A percentile compares a stretch with the other conserved stretches of the same genome.
phyloP scores from a whole-genome alignment of 2,329 filamentous ascomycete genomes.

The Colletotrichum truncatum region DNA sequence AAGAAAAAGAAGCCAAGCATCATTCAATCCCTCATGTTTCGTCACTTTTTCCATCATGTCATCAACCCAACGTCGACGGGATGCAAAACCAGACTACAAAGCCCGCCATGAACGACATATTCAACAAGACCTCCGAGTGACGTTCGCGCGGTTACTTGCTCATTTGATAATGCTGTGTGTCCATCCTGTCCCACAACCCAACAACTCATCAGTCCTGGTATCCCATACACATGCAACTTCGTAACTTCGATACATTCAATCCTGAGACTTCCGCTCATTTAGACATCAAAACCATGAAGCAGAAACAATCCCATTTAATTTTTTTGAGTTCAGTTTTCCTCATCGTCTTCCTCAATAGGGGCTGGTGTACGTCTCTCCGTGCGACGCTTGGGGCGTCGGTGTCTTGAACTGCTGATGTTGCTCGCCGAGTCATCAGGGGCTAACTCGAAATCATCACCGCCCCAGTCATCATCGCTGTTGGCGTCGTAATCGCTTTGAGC shows the following conservation, averaged over 20 bases:
- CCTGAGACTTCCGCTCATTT: not conserved
- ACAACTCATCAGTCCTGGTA: slow-evolving; percentile 10
- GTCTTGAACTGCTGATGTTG: slow-evolving; percentile 78
- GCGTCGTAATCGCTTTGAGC: slow-evolving; percentile 56
- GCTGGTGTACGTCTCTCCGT: slow-evolving; percentile 77
- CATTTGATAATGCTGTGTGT: no score
- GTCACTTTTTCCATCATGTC: not conserved
- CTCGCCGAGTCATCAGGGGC: slow-evolving; percentile 84
- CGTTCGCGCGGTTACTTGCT: not conserved
- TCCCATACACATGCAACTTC: not conserved
- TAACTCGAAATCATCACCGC: slow-evolving; percentile 67
- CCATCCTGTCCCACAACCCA: not conserved
- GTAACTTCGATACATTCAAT: not conserved
- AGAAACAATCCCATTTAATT: slow-evolving; percentile 6
- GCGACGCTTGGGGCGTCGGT: slow-evolving; percentile 73
- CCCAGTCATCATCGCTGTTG: slow-evolving; percentile 67
- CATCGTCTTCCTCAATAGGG: slow-evolving; percentile 76
- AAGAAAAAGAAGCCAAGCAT: no score
- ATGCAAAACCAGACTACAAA: not conserved
- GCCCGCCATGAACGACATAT: no score
- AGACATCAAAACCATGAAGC: not conserved
- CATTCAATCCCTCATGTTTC: not conserved
- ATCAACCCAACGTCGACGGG: no score
- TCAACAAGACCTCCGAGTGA: no score
- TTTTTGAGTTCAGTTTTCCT: slow-evolving; percentile 57